These are phyloP conservation scores for Brassica carinata DNA, from an alignment of 345 rosid species.

Conservation along the genomic window DNA sequence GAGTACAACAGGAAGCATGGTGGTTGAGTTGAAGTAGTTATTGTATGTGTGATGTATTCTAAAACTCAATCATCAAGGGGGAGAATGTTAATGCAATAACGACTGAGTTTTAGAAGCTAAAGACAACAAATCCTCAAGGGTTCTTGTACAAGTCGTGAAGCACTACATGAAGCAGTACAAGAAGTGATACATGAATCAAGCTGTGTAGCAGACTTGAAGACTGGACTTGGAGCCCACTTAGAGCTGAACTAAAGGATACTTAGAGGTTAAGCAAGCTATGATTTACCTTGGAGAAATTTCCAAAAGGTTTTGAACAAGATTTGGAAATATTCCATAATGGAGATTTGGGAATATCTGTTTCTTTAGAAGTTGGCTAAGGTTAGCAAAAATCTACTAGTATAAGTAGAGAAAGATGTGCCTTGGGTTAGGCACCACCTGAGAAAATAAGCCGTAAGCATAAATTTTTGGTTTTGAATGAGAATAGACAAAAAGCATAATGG, in stretches of 20 bases:
- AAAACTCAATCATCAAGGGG: too few relatives aligned
- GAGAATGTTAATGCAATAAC: not conserved
- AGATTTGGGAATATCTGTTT: not conserved
- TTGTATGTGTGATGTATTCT: too few relatives aligned
- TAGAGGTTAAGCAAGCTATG: not conserved
- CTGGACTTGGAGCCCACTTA: not conserved
- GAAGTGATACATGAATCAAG: not conserved
- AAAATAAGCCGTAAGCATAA: not conserved
- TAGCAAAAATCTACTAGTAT: not conserved
- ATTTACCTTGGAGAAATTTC: not conserved
- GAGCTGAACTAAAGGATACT: not conserved
- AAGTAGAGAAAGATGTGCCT: not conserved
- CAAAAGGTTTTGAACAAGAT: not conserved
- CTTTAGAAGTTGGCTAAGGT: not conserved
- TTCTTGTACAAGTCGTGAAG: not conserved
- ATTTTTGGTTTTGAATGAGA: not conserved
- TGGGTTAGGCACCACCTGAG: not conserved
- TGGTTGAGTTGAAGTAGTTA: too few relatives aligned
- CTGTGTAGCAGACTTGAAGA: not conserved
- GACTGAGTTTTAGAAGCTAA: not conserved
- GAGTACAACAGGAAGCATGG: too few relatives aligned
- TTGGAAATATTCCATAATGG: not conserved
- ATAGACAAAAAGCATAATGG: not conserved
- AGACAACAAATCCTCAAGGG: not conserved
- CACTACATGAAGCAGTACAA: too few relatives aligned